Evolutionary conservation across 176 grass and related monocot genomes (phyloP).

Genomic region (Otatea glauca): DNA sequence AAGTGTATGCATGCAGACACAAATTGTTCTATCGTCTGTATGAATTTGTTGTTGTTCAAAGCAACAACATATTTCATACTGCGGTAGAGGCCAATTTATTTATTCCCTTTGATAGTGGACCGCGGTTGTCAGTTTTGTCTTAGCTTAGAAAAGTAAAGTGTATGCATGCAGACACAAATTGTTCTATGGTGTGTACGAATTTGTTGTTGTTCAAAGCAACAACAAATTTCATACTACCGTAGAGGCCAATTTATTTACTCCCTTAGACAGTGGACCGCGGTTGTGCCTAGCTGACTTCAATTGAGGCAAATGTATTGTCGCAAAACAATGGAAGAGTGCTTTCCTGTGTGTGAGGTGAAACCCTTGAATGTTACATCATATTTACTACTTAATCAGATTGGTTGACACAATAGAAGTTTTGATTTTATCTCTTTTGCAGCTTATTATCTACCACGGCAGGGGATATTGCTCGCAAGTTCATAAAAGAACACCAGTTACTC

Average conservation of each 20-base stretch:
- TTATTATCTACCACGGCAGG: slow-evolving; percentile 94
- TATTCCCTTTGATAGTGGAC: slow-evolving; percentile 82
- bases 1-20: background rate
- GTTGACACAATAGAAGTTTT: background rate
- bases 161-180: background rate
- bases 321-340: background rate
- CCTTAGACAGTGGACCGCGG: slow-evolving; percentile 82
- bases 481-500: slow-evolving; percentile 86
- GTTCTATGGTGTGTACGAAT: background rate
- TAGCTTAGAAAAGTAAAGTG: slow-evolving; percentile 18
- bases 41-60: slow-evolving; percentile 43
- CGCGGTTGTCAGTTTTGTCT: slow-evolving; percentile 68
- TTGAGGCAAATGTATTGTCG: background rate
- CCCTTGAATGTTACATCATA: background rate
- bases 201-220: slow-evolving; percentile 48
- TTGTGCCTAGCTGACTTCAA: slow-evolving; percentile 46
- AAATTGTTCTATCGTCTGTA: background rate
- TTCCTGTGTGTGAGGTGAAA: background rate
- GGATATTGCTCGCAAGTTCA: slow-evolving; percentile 91
- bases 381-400: background rate
- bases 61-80: slow-evolving; percentile 59
- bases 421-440: slow-evolving; percentile 56
- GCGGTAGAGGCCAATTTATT: slow-evolving; percentile 60
- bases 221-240: slow-evolving; percentile 56
- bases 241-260: slow-evolving; percentile 67